Evolutionary conservation across 176 grass and related monocot genomes (phyloP), one percentile per base, ranked within the genome.

Genomic region (Musa troglodytarum): DNA sequence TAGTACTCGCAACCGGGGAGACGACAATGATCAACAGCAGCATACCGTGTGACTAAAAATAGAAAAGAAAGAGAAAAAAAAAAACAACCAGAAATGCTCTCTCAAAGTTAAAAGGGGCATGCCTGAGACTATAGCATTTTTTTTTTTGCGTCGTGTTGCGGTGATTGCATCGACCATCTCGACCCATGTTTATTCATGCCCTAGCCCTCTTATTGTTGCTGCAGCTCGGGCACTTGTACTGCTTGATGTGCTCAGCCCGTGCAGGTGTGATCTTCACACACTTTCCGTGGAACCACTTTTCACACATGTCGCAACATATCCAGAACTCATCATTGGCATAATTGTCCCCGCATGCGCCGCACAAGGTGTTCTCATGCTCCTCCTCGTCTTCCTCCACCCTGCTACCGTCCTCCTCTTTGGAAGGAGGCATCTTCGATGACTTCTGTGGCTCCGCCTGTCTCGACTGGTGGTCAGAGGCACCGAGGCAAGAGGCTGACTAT

Each of bases 261-360:
- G 83, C 83, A 50, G 83, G 83, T 54, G 83, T 85, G 24, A 85
- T 85, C 73, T 63, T 85, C 15, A 85, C 83, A 63, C 83, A 85
- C 72, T 73, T 81, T 11, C 83, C 83, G 50, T 85, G 83, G 83
- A 85, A 85, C 83, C 83, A 85, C 19, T 78, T 72, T 65, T 85
- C 83, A 53, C 83, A 85, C 15, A 81, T 8, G 25, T 85, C 83
- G 13, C 83, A 85, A 34, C 83, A 85, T 75, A 85, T 85, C 83
- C 83, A 85, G 49, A 85, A 85, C 73, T 85, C 83, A 19, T 85
- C 83, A 6, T 49, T 65, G 4, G 64, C 83, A n/a, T 85, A 85
- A 49, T 85, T 85, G 16, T 78, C 79, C 26, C 83, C 78, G 8
- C 83, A 85, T 53, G 78, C 78, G 8, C 83, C 78, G 12, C 83